These are phyloP conservation scores for Candida sanyaensis DNA, from an alignment of 1,139 yeast species.

Conservation along the genomic window DNA sequence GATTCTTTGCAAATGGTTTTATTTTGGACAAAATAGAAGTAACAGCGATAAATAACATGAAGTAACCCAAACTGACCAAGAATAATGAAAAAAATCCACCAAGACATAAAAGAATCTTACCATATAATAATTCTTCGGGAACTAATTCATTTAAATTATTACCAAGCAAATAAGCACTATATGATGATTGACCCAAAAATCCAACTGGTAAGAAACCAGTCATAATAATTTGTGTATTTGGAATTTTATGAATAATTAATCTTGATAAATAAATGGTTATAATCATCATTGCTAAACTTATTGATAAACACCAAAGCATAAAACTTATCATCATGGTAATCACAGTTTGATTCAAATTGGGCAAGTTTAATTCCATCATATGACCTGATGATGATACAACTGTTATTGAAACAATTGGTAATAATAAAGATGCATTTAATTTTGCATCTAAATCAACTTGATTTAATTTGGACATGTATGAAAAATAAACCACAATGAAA, in stretches of 20 bases:
- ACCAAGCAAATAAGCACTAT: constrained; percentile 63
- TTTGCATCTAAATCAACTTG: constrained; percentile 21
- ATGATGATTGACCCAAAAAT: constrained; percentile 77
- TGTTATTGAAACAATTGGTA: constrained; percentile 77
- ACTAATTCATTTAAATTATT: constrained; percentile 26
- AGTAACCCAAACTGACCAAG: constrained; percentile 62
- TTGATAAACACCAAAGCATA: constrained; percentile 69
- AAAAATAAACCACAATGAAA: constrained; percentile 51
- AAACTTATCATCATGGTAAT: constrained; percentile 56
- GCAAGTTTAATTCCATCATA: constrained; percentile 46
- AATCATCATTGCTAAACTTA: constrained; percentile 58
- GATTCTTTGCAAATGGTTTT: constrained; percentile 28
- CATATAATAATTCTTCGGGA: constrained; percentile 17
- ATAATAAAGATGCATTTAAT: constrained; percentile 46
- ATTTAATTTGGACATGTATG: constrained; percentile 36
- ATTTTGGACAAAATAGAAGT: constrained; percentile 41
- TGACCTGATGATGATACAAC: constrained; percentile 74
- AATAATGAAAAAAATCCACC: constrained; percentile 42
- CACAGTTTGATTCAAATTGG: constrained; percentile 39
- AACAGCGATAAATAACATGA: constrained; percentile 59
- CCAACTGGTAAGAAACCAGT: constrained; percentile 34
- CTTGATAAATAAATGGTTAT: constrained; percentile 60
- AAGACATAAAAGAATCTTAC: constrained; percentile 19
- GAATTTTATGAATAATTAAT: constrained; percentile 59
- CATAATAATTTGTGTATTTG: constrained; percentile 38